These are phyloP conservation scores for Pseudonitzschia multiseries DNA, from an alignment of 108 stramenopile genomes.

Conservation along the genomic window DNA sequence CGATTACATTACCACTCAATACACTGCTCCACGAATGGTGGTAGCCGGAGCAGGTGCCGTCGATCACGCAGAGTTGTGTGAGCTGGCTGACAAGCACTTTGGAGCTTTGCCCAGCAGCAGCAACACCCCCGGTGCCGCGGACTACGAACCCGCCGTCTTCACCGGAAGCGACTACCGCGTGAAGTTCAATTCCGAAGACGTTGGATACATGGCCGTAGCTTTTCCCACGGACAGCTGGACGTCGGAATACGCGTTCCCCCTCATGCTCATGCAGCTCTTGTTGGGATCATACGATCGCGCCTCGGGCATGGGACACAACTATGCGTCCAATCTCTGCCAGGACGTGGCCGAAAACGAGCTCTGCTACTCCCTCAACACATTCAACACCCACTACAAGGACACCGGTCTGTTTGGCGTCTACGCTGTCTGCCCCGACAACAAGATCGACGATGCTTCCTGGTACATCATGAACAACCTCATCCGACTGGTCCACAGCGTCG, in stretches of 20 bases:
- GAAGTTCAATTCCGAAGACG: constrained; percentile 87
- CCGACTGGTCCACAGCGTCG: constrained; percentile 84
- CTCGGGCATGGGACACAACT: constrained; percentile 84
- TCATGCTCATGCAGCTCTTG: constrained; percentile 98
- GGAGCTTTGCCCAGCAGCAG: constrained; percentile 69
- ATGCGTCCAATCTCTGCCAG: constrained; percentile 86
- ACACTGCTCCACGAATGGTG: constrained; percentile 98
- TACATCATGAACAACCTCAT: constrained; percentile 88
- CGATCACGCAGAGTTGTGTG: constrained; percentile 88
- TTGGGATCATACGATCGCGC: constrained; percentile 95
- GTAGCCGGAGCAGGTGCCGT: constrained; percentile 97
- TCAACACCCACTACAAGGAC: constrained; percentile 99
- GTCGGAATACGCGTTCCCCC: constrained; percentile 95
- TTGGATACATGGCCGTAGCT: constrained; percentile 94
- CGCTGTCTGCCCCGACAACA: constrained; percentile 90
- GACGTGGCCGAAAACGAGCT: constrained; percentile 88
- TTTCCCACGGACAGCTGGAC: constrained; percentile 98
- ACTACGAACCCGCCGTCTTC: constrained; percentile 93
- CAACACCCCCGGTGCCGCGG: constrained; percentile 41
- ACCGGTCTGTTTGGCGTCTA: constrained; percentile 99
- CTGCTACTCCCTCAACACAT: constrained; percentile 91
- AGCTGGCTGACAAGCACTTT: constrained; percentile 89
- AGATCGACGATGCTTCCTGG: constrained; percentile 86
- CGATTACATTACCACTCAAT: constrained; percentile 95
- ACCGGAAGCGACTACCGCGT: constrained; percentile 92